These are phyloP conservation scores for Microthlaspi erraticum DNA, from an alignment of 345 rosid species.

Conservation along the genomic window DNA sequence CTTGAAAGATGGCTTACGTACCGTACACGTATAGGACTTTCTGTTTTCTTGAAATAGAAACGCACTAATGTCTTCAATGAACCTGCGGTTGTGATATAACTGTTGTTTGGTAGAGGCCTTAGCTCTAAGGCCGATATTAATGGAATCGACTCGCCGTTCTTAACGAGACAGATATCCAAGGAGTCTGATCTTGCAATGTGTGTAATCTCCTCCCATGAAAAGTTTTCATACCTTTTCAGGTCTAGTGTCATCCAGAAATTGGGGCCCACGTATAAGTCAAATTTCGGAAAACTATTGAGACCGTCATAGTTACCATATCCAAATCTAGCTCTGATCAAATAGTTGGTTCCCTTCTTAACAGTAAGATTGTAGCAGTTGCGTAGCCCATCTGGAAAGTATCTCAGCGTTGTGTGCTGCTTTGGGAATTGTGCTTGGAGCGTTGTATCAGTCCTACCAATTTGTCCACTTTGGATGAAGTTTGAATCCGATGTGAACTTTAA, in stretches of 20 bases:
- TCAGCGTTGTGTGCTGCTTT: conserved; percentile 1
- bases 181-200: conserved; percentile 17
- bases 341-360: conserved; percentile 35
- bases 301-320: conserved; percentile 45
- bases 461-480: conserved; percentile 38
- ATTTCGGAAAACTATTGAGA: conserved; percentile 15
- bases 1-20: too few relatives aligned
- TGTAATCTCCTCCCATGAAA: conserved; percentile 36
- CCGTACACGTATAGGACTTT: too few relatives aligned
- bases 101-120: conserved; percentile 20
- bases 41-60: too few relatives aligned
- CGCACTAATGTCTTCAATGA: too few relatives aligned
- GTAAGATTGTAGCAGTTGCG: conserved; percentile 48
- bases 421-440: background rate
- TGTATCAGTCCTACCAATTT: conserved; percentile 21
- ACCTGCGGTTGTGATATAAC: conserved; percentile 30
- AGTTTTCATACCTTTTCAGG: too few relatives aligned
- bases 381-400: conserved; percentile 52
- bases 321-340: conserved; percentile 41
- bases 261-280: conserved; percentile 43
- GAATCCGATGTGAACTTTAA: conserved; percentile 45
- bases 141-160: conserved; percentile 42
- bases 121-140: conserved; percentile 26
- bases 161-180: conserved; percentile 47
- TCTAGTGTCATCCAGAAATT: too few relatives aligned